A percentile compares a stretch with the other conserved stretches of the same genome.
Conservation (phyloP, 2,329 filamentous ascomycete species). For the Bipolaris bicolor region DNA sequence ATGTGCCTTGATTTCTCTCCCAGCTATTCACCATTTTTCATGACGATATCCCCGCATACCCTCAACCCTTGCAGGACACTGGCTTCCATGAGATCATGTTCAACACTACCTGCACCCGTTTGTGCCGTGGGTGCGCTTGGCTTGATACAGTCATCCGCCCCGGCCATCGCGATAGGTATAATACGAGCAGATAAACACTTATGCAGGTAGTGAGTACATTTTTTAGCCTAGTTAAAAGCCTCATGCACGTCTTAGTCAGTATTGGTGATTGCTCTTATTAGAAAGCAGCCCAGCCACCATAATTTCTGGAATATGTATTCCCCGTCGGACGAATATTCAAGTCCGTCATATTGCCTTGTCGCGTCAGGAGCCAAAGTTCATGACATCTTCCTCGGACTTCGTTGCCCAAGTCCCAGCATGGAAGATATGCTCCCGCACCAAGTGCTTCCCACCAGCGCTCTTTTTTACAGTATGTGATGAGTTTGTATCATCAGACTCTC, state of each 20-base stretch:
- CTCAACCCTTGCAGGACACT: neutral
- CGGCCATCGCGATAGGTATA: neutral
- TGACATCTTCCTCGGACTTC: neutral
- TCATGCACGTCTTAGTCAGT: neutral
- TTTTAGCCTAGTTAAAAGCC: neutral
- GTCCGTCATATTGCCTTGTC: neutral
- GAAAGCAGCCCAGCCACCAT: neutral
- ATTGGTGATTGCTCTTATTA: neutral
- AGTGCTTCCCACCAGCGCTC: neutral
- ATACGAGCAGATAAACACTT: neutral
- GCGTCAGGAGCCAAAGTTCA: neutral
- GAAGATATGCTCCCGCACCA: constrained; percentile 11
- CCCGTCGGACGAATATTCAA: neutral
- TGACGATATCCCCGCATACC: neutral
- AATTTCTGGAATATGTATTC: neutral
- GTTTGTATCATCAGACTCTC: neutral
- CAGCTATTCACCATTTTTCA: neutral
- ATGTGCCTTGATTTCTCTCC: neutral
- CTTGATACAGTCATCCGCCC: neutral
- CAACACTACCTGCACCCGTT: neutral
- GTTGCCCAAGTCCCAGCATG: neutral
- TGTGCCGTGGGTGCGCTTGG: neutral
- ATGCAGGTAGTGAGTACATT: neutral
- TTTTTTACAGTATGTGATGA: neutral
- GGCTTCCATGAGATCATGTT: neutral